Evolutionary conservation across 192 early-diverging fungal species (phyloP), one percentile per base, ranked within the genome.

Genomic region (Entophlyctis helioformis): DNA sequence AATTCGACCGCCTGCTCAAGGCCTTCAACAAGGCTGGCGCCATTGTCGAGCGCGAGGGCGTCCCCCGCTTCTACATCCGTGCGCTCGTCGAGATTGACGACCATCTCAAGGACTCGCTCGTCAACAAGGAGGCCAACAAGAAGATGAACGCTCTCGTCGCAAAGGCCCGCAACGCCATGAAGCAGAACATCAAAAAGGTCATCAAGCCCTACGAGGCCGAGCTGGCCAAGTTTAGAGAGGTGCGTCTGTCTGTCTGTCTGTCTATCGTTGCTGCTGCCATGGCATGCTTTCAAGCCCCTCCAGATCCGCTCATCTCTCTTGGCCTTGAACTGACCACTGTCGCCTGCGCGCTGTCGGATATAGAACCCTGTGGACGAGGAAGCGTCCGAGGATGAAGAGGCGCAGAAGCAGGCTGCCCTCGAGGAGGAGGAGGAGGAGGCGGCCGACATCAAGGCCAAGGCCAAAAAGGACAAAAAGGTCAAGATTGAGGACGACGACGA

Each of bases 151-250:
- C 84, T 34, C 69, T 61, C 38, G 78, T 86, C 43, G 75, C 80
- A 32, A 84, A 85, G 53, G 84, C 88, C 20, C 63, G 92, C 56
- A 95, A 83, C 64, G 76, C 82, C 38, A 82, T 96, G 74, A 95
- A 92, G 77, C 84, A 89, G 60, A 89, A 86, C 55, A 43, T 94
- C 51, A 84, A 84, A 68, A 95, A 98, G 78, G 67, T 79, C 63
- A 77, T 71, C 69, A 91, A 89, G 67, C 44, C 60, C 36, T 80
- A 73, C 45, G 81, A 89, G 48, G 63, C 57, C 1, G 71, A 79
- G 46, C 81, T 98, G 31, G 70, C 75, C 36, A 70, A 66, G 43
- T 96, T 64, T 46, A 59, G 65, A 23, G 61, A 38, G 35, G 62
- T 71, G 37, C 7, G 47, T 42, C 19, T 8, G n/a, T n/a, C n/a